Percentiles rank a stretch among this genome's conserved stretches.
phyloP scores from a whole-genome alignment of 345 rosid genomes.

The Acer yangbiense region DNA sequence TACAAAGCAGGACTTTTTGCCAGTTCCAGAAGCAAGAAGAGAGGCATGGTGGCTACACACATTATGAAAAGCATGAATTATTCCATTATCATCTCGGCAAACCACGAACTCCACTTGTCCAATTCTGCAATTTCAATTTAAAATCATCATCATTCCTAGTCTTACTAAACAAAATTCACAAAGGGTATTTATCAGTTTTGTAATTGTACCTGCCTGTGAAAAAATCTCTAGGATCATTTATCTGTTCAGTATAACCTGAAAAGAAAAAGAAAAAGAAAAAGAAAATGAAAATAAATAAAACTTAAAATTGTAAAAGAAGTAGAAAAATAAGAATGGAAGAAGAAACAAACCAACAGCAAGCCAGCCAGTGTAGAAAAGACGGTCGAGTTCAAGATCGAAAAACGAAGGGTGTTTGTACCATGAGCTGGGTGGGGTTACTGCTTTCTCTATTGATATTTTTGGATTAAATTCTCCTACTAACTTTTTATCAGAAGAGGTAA shows the following conservation, averaged over 20 bases:
- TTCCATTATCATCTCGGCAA: slow-evolving; percentile 70
- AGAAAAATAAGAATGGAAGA: background rate
- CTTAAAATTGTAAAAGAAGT: background rate
- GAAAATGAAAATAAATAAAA: background rate
- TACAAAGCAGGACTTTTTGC: slow-evolving; percentile 73
- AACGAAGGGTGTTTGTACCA: slow-evolving; percentile 81
- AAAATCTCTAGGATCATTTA: slow-evolving; percentile 61
- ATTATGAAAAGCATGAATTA: slow-evolving; percentile 75
- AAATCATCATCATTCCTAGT: too few species aligned
- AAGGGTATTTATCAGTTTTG: background rate
- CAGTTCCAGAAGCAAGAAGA: slow-evolving; percentile 74
- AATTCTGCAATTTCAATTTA: slow-evolving; percentile 41
- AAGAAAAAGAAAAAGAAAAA: background rate
- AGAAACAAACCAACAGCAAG: slow-evolving; percentile 69
- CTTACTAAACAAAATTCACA: background rate
- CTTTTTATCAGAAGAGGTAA: slow-evolving; percentile 10
- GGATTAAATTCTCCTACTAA: slow-evolving; percentile 61
- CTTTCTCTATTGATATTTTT: slow-evolving; percentile 63
- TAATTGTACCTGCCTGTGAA: slow-evolving; percentile 88
- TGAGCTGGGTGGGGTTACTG: slow-evolving; percentile 75
- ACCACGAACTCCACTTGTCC: slow-evolving; percentile 78
- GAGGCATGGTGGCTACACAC: slow-evolving; percentile 95
- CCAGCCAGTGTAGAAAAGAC: slow-evolving; percentile 83
- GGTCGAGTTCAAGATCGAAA: slow-evolving; percentile 56
- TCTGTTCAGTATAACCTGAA: slow-evolving; percentile 70